Conservation (phyloP, 2,329 filamentous ascomycete genomes). For the Neocatenulostroma microsporum region DNA sequence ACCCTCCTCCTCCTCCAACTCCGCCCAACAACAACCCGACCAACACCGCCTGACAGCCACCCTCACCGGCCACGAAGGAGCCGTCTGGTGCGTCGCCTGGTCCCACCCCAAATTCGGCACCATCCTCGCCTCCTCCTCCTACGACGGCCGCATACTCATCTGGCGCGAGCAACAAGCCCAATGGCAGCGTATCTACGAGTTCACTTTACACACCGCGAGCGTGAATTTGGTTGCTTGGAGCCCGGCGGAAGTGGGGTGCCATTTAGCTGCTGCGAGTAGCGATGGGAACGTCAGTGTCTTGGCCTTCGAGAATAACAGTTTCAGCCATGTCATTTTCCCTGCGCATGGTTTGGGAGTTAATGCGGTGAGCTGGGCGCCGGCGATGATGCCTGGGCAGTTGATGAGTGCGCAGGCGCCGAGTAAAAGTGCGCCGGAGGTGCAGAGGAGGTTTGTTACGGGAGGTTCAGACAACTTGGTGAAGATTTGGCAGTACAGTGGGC, state of each 20-base stretch:
- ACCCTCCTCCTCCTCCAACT: background rate
- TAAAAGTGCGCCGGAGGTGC: slow-evolving; percentile 32
- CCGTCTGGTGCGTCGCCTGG: slow-evolving; percentile 97
- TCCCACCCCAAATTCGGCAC: slow-evolving; percentile 98
- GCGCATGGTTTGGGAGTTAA: slow-evolving; percentile 94
- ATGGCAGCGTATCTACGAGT: slow-evolving; percentile 80
- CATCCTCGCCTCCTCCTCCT: slow-evolving; percentile 89
- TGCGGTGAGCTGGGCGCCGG: slow-evolving; percentile 89
- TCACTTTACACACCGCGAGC: slow-evolving; percentile 85
- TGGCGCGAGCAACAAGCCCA: slow-evolving; percentile 71
- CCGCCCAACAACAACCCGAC: slow-evolving; percentile 3
- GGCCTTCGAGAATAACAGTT: slow-evolving; percentile 93
- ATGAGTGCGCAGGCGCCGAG: slow-evolving; percentile 55
- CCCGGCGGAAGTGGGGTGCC: slow-evolving; percentile 90
- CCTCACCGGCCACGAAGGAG: slow-evolving; percentile 67
- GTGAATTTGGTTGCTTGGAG: slow-evolving; percentile 97
- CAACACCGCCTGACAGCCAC: slow-evolving; percentile 10
- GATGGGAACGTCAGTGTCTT: slow-evolving; percentile 91
- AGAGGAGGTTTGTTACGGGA: slow-evolving; percentile 84
- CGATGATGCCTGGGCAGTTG: slow-evolving; percentile 73
- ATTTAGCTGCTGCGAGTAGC: slow-evolving; percentile 87
- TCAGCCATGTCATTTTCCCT: slow-evolving; percentile 80
- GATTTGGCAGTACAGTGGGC: slow-evolving; percentile 75
- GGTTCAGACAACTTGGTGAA: slow-evolving; percentile 90
- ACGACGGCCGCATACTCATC: slow-evolving; percentile 97